These are phyloP conservation scores for Penstemon eatonii DNA, from an alignment of 257 asterid species.

Conservation along the genomic window DNA sequence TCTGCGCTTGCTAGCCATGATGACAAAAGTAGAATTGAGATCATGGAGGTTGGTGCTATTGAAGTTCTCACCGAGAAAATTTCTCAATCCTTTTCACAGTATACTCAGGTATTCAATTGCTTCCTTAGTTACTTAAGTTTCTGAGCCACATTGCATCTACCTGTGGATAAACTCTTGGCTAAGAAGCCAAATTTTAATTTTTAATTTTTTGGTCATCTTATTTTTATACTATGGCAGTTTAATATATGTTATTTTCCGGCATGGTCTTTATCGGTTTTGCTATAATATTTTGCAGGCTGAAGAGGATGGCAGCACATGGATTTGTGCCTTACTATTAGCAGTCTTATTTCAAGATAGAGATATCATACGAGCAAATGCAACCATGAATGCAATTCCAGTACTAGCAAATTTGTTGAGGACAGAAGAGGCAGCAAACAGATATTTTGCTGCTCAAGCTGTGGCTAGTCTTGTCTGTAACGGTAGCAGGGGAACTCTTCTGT, in stretches of 20 bases:
- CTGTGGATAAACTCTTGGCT: slow-evolving; percentile 17
- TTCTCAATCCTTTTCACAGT: slow-evolving; percentile 63
- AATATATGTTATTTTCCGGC: slow-evolving; percentile 12
- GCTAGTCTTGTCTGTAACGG: slow-evolving; percentile 97
- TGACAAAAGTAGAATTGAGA: slow-evolving; percentile 65
- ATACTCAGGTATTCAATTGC: slow-evolving; percentile 56
- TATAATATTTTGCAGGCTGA: slow-evolving; percentile 51
- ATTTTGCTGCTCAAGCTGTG: slow-evolving; percentile 94
- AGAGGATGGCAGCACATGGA: slow-evolving; percentile 89
- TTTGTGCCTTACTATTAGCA: slow-evolving; percentile 74
- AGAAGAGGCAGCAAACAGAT: slow-evolving; percentile 85
- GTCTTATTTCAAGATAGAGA: slow-evolving; percentile 87
- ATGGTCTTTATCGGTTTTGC: slow-evolving; percentile 12
- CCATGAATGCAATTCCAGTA: slow-evolving; percentile 86
- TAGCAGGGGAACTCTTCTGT: slow-evolving; percentile 98
- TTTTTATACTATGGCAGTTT: slow-evolving; percentile 15
- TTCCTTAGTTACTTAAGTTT: slow-evolving; percentile 7
- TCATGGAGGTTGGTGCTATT: slow-evolving; percentile 91
- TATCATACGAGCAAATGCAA: slow-evolving; percentile 72
- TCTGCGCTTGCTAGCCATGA: slow-evolving; percentile 78
- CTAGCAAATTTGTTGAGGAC: slow-evolving; percentile 81
- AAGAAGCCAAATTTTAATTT: slow-evolving; percentile 9
- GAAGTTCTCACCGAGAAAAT: slow-evolving; percentile 86
- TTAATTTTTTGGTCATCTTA: neutral
- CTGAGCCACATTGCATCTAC: slow-evolving; percentile 7